Base-by-base conservation (phyloP, 305 asterid species). In the Plantago coronopus region DNA sequence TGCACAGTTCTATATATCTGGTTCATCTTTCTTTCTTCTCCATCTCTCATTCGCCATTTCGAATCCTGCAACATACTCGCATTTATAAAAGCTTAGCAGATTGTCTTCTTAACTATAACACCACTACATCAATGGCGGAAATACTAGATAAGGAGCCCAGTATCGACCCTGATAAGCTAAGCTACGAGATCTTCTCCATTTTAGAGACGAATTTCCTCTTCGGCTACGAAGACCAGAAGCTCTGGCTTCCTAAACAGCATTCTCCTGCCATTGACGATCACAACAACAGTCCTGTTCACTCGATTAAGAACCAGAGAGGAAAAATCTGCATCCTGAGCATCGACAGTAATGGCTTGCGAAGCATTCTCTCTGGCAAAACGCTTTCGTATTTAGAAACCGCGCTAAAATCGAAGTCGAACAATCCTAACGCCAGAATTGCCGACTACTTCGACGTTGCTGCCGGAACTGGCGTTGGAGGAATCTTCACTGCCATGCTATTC, bases 391-490 rank as follows among this genome's bases (percentile, higher is more conserved):
- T 91, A 78, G 97, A 91, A 56, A 72, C 82, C 15, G 91, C 94
- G 11, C 59, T 91, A 75, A 83, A 83, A 75, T 64, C 42, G 2
- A 85, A 81, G 72, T 91, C 97, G 3, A 91, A 91, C 14, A 74
- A 88, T 63, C 78, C 85, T 3, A 81, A 85, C 47, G 96, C 97
- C 8, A 71, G 84, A 70, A 83, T 90, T 57, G 96, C 97, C 4
- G 95, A 90, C 66, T 90, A 83, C 60, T 88, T 91, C 72, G 97
- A 91, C 73, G 96, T 91, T 10, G 95, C 95, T 2, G 82, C 90
- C 13, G 97, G 97, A 3, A 79, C 88, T 45, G 96, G 97, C 50
- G 79, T 86, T 53, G 97, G 97, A 3, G 97, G 97, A 0, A 79
- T 91, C 17, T 88, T 88, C 76, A 74, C 94, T 63, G 81, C 95